Evolutionary conservation across 139 green algal genomes (phyloP), one percentile per base, ranked within the genome.

Genomic region (Zygnema cylindricum): DNA sequence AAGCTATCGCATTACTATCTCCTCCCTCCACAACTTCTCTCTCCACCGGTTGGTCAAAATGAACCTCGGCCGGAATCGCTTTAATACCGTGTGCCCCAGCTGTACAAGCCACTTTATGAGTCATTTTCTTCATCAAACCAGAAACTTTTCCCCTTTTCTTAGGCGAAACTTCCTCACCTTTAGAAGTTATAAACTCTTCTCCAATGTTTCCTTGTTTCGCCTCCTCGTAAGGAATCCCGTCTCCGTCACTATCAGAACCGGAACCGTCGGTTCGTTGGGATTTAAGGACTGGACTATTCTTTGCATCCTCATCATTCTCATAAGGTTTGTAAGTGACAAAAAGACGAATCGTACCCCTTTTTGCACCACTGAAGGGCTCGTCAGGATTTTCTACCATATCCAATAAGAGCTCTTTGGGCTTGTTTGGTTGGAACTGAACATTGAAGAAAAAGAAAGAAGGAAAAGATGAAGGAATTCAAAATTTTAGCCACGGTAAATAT

Each of bases 331-430:
- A 87, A 35, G 49, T 82, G 33, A 87, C 57, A 39, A 69, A 49
- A 23, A 87, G 32, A 36, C 82, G 82, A 39, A 87, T 71, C 0
- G 33, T 21, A 7, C 82, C 82, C 23, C 49, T 39, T 32, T 42
- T 40, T 30, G 33, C 55, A 3, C 43, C 57, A 40, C 30, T 7
- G 25, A 82, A 25, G 11, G 55, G 82, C 25, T 82, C 49, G 39
- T 73, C 36, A 55, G 82, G 82, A 39, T 87, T 35, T 22, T 87
- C 32, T 1, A 54, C 38, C 55, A 87, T 42, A 30, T 87, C 43
- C 55, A 87, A 43, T 55, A 54, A 87, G 32, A 87, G n/a, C 63
- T 87, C 82, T 2, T 82, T 39, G 1, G 82, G 43, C 82, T 82
- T 87, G 43, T 84, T 84, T 23, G 55, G 23, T 30, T 87, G 41